A percentile compares a stretch with the other conserved stretches of the same genome.
phyloP scores from a whole-genome alignment of 192 early-diverging fungal genomes.

The Lobosporangium transversale region DNA sequence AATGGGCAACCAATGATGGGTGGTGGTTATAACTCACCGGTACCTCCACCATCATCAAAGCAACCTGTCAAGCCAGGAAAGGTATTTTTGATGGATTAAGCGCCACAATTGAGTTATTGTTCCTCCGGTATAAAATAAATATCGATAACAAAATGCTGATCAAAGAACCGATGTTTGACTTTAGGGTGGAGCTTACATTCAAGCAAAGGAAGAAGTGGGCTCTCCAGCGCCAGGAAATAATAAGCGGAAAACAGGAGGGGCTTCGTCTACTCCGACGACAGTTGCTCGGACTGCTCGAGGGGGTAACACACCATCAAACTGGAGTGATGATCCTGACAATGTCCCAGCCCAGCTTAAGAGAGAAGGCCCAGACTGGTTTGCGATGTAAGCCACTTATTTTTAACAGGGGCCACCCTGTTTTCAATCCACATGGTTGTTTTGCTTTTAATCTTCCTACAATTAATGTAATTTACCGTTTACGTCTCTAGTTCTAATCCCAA shows the following conservation, averaged over 20 bases:
- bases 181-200: conserved; percentile 28
- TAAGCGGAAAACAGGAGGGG: conserved; percentile 36
- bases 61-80: conserved; percentile 36
- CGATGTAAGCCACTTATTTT: conserved; percentile 70
- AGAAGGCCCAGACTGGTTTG: conserved; percentile 90
- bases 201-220: conserved; percentile 35
- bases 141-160: too few relatives aligned
- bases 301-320: conserved; percentile 58
- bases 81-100: conserved; percentile 9
- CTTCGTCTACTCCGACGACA: conserved; percentile 27
- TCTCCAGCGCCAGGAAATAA: conserved; percentile 17
- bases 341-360: conserved; percentile 78
- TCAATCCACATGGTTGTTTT: too few relatives aligned
- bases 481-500: conserved; percentile 76
- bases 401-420: too few relatives aligned
- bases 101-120: too few relatives aligned
- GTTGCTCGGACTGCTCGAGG: conserved; percentile 34
- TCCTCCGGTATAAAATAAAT: too few relatives aligned
- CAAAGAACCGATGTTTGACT: too few relatives aligned
- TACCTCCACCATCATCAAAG: conserved; percentile 29
- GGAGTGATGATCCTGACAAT: conserved; percentile 77
- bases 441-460: too few relatives aligned
- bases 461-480: too few relatives aligned
- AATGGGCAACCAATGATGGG: conserved; percentile 59
- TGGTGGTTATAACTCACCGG: conserved; percentile 45